Evolutionary conservation across 345 rosid genomes (phyloP), one percentile per base, ranked within the genome.

Genomic region (Cardiospermum halicacabum): DNA sequence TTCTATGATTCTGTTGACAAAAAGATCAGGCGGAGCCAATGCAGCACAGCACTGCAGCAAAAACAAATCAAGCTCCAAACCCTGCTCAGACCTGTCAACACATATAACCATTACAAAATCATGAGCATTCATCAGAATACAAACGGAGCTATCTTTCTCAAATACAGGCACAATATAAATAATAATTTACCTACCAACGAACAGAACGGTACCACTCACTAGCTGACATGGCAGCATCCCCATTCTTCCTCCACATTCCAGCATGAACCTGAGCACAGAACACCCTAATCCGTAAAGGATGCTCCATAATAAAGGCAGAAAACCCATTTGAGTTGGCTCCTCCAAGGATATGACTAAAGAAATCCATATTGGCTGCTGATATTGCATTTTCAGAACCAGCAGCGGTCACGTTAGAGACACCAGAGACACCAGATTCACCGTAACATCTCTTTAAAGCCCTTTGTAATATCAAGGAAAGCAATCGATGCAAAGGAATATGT

Each of bases 231-330:
- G 92, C 91, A 73, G 85, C 69, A 72, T 94, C 97, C 56, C 84
- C 96, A 75, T 94, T 90, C 87, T 79, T 94, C 70, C 79, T 84
- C 99, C 99, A 94, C 97, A 91, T 88, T 77, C 96, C 96, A 67
- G 96, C 95, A 60, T 74, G 84, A 71, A 94, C 89, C 68, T 94
- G 82, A 28, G 99, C 88, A 78, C 89, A 89, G 64, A 94, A 94
- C 27, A 84, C 99, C 85, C 95, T 85, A 67, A 82, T 75, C 50
- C 88, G 99, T 51, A 94, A 72, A 61, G 92, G 91, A 78, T 91
- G 91, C 82, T 91, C 99, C 97, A 91, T 88, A 65, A 83, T 69
- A 68, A 79, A 83, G 5, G 89, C 92, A 63, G 97, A 82, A 81
- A 94, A 94, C 49, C 97, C 97, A 58, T 3, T 31, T 2, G 97